These are phyloP conservation scores for Colletotrichum theobromicola DNA, from an alignment of 2,329 filamentous ascomycete genomes.

Conservation along the genomic window DNA sequence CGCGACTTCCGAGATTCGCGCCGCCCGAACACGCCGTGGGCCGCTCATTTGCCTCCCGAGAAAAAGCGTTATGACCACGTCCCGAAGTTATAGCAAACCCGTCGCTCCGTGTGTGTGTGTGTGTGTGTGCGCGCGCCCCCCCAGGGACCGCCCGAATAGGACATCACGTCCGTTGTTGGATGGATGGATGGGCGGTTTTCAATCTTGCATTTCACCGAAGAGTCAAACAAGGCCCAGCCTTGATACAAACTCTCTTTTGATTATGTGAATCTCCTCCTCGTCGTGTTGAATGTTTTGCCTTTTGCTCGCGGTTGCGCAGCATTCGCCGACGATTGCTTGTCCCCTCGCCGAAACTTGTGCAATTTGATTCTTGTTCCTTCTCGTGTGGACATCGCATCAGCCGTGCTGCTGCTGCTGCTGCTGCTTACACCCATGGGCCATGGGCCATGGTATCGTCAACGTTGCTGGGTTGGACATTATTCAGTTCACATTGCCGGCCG, in stretches of 20 bases:
- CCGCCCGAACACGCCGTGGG: not conserved
- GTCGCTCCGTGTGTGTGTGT: not conserved
- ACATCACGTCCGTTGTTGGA: constrained; percentile 8
- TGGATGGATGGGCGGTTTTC: not conserved
- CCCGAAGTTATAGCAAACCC: not conserved
- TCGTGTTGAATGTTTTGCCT: not conserved
- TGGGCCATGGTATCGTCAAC: not conserved
- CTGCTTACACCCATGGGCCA: not conserved
- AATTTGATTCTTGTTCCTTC: not conserved
- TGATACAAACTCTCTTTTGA: constrained; percentile 19
- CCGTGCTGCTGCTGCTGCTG: not conserved
- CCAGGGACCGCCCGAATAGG: constrained; percentile 2
- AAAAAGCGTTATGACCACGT: not conserved
- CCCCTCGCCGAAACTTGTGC: not conserved
- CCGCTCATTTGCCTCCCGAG: not conserved
- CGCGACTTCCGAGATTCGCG: not conserved
- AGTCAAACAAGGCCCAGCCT: constrained; percentile 7
- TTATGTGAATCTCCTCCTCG: not conserved
- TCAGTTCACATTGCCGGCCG: not conserved
- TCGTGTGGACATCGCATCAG: not conserved
- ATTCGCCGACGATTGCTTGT: not conserved
- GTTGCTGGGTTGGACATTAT: not conserved
- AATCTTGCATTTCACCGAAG: not conserved
- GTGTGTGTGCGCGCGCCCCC: too few species aligned
- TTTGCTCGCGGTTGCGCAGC: not conserved